These are phyloP conservation scores for Cordyceps sp. DNA, from an alignment of 2,329 filamentous ascomycete genomes.

Conservation along the genomic window DNA sequence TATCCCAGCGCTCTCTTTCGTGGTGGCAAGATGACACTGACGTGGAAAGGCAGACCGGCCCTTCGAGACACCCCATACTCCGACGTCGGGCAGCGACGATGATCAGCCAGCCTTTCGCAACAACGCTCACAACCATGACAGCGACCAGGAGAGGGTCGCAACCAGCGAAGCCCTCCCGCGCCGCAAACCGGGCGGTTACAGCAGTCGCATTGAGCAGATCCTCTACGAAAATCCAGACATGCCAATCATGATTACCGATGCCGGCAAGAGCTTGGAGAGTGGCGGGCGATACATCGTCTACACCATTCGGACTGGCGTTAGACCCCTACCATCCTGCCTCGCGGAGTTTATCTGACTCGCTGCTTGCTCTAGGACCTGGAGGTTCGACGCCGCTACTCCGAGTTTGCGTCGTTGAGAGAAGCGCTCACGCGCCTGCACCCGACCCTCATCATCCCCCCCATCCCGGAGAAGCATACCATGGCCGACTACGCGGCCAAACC, in stretches of 20 bases:
- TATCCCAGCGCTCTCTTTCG: too few species aligned
- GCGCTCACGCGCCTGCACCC: slow-evolving; percentile 85
- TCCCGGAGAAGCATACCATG: slow-evolving; percentile 98
- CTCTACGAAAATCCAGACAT: slow-evolving; percentile 87
- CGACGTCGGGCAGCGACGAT: slow-evolving; percentile 52
- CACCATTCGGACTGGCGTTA: slow-evolving; percentile 84
- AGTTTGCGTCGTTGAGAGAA: slow-evolving; percentile 81
- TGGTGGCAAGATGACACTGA: background rate
- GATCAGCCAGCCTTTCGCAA: slow-evolving; percentile 30
- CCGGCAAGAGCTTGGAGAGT: slow-evolving; percentile 86
- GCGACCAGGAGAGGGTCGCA: slow-evolving; percentile 29
- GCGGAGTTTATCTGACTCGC: slow-evolving; percentile 1
- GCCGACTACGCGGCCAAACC: slow-evolving; percentile 96
- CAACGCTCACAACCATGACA: slow-evolving; percentile 13
- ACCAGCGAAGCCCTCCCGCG: slow-evolving; percentile 31
- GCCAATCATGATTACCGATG: slow-evolving; percentile 81
- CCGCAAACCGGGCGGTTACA: slow-evolving; percentile 72
- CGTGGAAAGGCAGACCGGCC: slow-evolving; percentile 11
- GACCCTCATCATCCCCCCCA: slow-evolving; percentile 87
- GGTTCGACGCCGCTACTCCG: slow-evolving; percentile 87
- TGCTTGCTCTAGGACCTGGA: slow-evolving; percentile 60
- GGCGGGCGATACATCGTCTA: slow-evolving; percentile 93
- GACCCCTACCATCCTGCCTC: background rate
- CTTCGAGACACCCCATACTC: slow-evolving; percentile 54
- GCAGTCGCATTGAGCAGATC: slow-evolving; percentile 92